Evolutionary conservation across 2,329 filamentous ascomycete species (phyloP), one percentile per base, ranked within the genome.

Genomic region (Venturiaceae sp.): DNA sequence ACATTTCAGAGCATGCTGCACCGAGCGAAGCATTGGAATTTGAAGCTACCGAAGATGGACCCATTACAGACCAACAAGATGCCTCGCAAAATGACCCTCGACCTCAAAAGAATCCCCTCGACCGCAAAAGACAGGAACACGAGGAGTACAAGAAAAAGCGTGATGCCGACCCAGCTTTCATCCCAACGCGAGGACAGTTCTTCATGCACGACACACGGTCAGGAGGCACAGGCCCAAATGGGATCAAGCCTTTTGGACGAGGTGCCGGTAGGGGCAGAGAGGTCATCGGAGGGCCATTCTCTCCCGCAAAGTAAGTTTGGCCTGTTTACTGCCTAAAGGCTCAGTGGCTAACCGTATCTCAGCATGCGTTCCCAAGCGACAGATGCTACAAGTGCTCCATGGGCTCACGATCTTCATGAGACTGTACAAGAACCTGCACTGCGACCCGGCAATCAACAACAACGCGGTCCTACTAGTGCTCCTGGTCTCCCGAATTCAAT

Each of bases 361-460:
- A 80, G 77, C 63, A 68, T 72, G 61, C 67, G 71, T 57, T 67
- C 64, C 11, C 71, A 72, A 47, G 72, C 74, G 57, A 62, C 72
- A 14, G 78, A 80, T 65, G 74, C 85, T 16, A 86, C 84, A 26
- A 88, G 84, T 69, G 84, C 83, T 21, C 87, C 83, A 47, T 97
- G 94, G 94, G 84, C 90, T 63, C 94, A 99, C 71, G 94, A 99
- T 71, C 90, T 97, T 74, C 94, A 97, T 72, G 90, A 95, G 63
- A 80, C 77, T 3, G 71, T 82, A 62, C 74, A 74, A 62, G 71
- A 74, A 56, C 63, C 64, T 58, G 69, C 73, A 23, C 65, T 67
- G 26, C 73, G 71, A 36, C 53, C 63, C 60, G 65, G 62, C 57
- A 65, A 58, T n/a, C 67, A 60, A 46, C 68, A 57, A 57, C 68